Evolutionary conservation across 2,329 filamentous ascomycete genomes (phyloP), one percentile per base, ranked within the genome.

Genomic region (Monosporascus sp.): DNA sequence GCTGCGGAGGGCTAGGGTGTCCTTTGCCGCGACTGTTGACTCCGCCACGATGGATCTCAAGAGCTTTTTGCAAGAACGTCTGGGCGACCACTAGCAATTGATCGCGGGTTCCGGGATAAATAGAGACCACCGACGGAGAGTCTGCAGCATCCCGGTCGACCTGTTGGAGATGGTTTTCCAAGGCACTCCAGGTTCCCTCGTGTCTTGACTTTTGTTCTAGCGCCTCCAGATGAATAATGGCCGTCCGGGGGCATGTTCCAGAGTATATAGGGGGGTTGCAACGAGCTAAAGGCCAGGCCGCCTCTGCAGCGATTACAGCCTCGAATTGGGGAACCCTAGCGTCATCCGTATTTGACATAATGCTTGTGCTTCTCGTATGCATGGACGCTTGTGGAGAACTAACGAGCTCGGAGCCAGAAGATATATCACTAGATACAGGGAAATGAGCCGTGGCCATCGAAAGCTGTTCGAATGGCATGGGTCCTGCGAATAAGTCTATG

Each of bases 31-130:
- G 68, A 16, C 64, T 62, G 44, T 72, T 73, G 51, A 73, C 64
- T 26, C 78, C 76, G 24, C 82, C 76, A 47, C 80, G 78, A 66
- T 88, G 85, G 44, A 86, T 86, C 16, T 87, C 83, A 3, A 88
- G 76, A 1, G 86, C 86, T 62, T 87, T 88, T 69, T 87, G 83
- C 8, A 89, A 71, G 65, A 88, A 88, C 43, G 77, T 82, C 65
- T 88, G 86, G 0, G 85, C 87, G 56, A 88, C 87, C 48, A 84
- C 85, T n/a, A 88, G 77, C 61, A 89, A 80, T 65, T 84, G 85
- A 65, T 90, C 86, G 34, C 86, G 77, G 2, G 84, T 85, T 45
- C 77, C 66, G 3, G 72, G 62, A 3, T 66, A 73, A 49, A 81
- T 69, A 3, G 77, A 73, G 5, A 77, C 70, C 2, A 81, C 76